phyloP scores from a whole-genome alignment of 805 yeast species.

The Hagleromyces aurorensis region DNA sequence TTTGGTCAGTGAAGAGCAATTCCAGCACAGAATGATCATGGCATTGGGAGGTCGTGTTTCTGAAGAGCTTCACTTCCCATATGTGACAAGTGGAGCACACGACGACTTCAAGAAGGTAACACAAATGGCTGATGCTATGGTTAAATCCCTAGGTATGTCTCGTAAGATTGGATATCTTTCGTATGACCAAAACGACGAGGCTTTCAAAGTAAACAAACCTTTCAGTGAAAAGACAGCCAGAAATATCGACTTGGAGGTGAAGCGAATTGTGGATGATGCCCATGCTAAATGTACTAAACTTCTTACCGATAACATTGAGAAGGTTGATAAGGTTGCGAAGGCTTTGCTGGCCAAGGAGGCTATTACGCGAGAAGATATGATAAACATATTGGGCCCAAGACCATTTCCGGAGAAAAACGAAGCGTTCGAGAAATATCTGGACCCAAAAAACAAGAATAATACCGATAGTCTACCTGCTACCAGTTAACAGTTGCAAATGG shows the following conservation, averaged over 20 bases:
- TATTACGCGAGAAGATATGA: constrained; percentile 90
- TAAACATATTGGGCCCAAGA: constrained; percentile 80
- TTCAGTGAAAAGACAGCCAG: constrained; percentile 83
- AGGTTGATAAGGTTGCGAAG: constrained; percentile 81
- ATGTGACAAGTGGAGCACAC: constrained; percentile 87
- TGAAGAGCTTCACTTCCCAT: constrained; percentile 79
- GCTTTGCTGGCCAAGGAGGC: constrained; percentile 81
- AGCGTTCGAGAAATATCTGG: constrained; percentile 84
- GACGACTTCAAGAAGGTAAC: constrained; percentile 92
- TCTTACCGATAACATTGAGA: constrained; percentile 56
- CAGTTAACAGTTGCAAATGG: constrained; percentile 5
- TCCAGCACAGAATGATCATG: constrained; percentile 84
- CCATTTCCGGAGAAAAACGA: constrained; percentile 88
- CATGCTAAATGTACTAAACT: constrained; percentile 61
- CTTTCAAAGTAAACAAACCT: constrained; percentile 65
- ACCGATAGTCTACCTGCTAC: constrained; percentile 10
- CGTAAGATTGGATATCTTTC: constrained; percentile 52
- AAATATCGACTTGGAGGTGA: constrained; percentile 74
- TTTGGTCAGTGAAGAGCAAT: constrained; percentile 66
- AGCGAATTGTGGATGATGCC: constrained; percentile 67
- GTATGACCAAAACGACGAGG: constrained; percentile 39
- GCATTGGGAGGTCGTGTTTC: constrained; percentile 88
- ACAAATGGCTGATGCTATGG: constrained; percentile 84
- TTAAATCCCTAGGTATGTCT: constrained; percentile 84
- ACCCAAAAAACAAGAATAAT: constrained; percentile 24